phyloP scores from a whole-genome alignment of 306 rosid species.

The Corylus avellana region DNA sequence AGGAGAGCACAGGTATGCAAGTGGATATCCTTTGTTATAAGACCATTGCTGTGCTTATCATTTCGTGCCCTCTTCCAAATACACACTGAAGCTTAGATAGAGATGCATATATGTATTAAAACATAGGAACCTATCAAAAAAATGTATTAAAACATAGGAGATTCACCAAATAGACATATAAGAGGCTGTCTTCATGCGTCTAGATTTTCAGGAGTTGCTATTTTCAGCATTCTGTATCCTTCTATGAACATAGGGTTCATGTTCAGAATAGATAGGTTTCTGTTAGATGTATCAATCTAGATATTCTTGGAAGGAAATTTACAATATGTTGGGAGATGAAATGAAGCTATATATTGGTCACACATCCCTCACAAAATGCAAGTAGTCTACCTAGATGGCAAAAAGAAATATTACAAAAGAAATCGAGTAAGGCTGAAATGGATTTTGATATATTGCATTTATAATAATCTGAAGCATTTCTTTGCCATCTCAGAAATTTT shows the following conservation, averaged over 20 bases:
- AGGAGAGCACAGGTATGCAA: slow-evolving; percentile 65
- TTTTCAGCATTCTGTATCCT: background rate
- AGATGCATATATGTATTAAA: background rate
- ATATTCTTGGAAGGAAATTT: background rate
- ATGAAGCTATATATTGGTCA: background rate
- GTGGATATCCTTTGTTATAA: background rate
- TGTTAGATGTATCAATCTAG: background rate
- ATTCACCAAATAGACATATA: background rate
- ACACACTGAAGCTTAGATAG: background rate
- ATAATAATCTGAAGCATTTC: background rate
- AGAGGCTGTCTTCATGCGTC: background rate
- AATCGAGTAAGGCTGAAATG: background rate
- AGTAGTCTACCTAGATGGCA: background rate
- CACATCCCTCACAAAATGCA: background rate
- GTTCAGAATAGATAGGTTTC: background rate
- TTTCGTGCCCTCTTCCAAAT: background rate
- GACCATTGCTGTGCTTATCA: background rate
- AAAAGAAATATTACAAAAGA: background rate
- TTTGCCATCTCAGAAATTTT: slow-evolving; percentile 43
- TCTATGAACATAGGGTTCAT: background rate
- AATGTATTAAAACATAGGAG: background rate
- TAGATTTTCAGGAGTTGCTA: background rate
- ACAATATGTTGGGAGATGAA: background rate
- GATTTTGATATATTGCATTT: background rate
- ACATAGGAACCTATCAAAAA: no score